phyloP scores from a whole-genome alignment of 78 protist genomes.

The Goniomonas avonlea region DNA sequence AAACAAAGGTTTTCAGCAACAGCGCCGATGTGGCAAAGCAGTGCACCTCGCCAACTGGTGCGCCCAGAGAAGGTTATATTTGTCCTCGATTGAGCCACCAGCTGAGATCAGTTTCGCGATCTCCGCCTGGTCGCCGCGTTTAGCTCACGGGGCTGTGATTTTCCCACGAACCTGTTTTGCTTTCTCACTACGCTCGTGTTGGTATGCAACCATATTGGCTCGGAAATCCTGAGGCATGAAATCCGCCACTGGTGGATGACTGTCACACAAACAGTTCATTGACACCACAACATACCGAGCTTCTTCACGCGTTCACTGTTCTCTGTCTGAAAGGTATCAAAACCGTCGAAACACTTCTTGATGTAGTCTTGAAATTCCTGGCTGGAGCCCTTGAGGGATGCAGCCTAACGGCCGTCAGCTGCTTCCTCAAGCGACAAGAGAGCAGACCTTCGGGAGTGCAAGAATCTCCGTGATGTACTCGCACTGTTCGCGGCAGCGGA shows the following conservation, averaged over 20 bases:
- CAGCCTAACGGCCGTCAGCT: neutral
- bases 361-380: neutral
- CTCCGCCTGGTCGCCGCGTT: too few relatives aligned
- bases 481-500: neutral
- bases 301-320: neutral
- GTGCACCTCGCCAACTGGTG: neutral
- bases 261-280: too few relatives aligned
- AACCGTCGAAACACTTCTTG: neutral
- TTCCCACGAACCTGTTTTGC: neutral
- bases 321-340: neutral
- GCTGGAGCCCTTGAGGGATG: neutral
- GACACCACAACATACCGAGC: too few relatives aligned
- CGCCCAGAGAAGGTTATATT: conserved; percentile 11
- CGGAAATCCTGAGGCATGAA: neutral
- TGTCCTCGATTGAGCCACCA: neutral
- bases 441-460: neutral
- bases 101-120: neutral
- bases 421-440: neutral
- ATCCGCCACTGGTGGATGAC: neutral
- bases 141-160: too few relatives aligned
- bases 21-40: neutral
- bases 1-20: neutral
- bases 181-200: neutral
- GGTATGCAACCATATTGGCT: neutral
- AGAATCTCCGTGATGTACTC: neutral